These are phyloP conservation scores for Eucalyptus curtisii DNA, from an alignment of 345 rosid species.

Conservation along the genomic window DNA sequence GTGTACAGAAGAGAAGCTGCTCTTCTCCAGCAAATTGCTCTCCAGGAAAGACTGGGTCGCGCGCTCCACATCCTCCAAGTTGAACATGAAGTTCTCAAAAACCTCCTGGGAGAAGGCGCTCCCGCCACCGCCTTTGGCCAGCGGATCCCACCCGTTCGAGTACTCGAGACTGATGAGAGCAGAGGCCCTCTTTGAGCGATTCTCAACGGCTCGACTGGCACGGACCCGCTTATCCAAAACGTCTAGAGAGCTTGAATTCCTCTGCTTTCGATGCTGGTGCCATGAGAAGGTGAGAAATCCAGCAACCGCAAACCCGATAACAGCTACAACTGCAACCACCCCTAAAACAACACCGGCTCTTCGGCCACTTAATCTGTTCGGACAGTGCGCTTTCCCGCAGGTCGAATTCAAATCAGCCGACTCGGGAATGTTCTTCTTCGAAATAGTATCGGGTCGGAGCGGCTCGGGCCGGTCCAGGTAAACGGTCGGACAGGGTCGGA, in stretches of 20 bases:
- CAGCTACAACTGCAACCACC: constrained; percentile 11
- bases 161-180: constrained; percentile 83
- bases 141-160: constrained; percentile 90
- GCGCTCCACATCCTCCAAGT: constrained; percentile 84
- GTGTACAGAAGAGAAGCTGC: constrained; percentile 59
- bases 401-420: constrained; percentile 42
- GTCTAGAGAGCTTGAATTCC: constrained; percentile 48
- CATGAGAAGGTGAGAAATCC: constrained; percentile 39
- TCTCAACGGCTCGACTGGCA: constrained; percentile 51
- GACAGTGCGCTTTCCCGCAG: constrained; percentile 25
- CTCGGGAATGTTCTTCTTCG: constrained; percentile 42
- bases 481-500: constrained; percentile 39
- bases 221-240: constrained; percentile 53
- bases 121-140: constrained; percentile 42
- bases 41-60: constrained; percentile 93
- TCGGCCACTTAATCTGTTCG: constrained; percentile 11
- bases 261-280: constrained; percentile 65
- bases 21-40: constrained; percentile 60
- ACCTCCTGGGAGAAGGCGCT: constrained; percentile 65
- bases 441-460: constrained; percentile 28
- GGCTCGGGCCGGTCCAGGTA: constrained; percentile 57
- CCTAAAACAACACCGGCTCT: constrained; percentile 37
- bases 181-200: constrained; percentile 34
- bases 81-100: constrained; percentile 86
- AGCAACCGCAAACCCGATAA: constrained; percentile 16